phyloP scores from a whole-genome alignment of 306 rosid species.

The Ziziphus jujuba region DNA sequence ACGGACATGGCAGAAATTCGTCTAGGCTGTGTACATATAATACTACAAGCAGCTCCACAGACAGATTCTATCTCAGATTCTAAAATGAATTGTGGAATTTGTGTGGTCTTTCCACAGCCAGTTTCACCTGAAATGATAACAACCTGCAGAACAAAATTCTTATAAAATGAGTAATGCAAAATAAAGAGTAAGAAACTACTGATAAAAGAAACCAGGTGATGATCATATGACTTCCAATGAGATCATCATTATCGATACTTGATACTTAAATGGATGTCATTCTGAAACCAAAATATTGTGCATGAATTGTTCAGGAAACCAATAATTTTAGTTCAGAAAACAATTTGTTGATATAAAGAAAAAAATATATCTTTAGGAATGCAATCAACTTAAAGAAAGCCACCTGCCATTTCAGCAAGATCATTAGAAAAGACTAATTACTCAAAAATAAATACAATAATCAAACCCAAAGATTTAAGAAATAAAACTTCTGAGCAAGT shows the following conservation, averaged over 20 bases:
- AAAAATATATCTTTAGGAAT: too few species aligned
- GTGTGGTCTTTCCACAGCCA: constrained; percentile 99
- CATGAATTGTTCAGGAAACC: not conserved
- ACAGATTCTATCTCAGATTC: constrained; percentile 80
- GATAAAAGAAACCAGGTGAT: not conserved
- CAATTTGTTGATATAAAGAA: not conserved
- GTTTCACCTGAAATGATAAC: constrained; percentile 89
- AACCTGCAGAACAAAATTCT: constrained; percentile 50
- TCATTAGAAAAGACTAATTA: too few species aligned
- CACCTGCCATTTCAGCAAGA: not conserved
- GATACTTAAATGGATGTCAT: not conserved
- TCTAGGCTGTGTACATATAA: constrained; percentile 96
- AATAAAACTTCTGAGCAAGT: not conserved
- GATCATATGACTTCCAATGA: not conserved
- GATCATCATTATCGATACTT: not conserved
- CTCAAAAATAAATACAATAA: constrained; percentile 3
- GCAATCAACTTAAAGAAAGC: not conserved
- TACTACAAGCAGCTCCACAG: constrained; percentile 75
- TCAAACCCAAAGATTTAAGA: not conserved
- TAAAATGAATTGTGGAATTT: constrained; percentile 93
- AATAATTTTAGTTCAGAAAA: not conserved
- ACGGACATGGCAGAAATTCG: constrained; percentile 96
- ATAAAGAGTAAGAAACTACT: not conserved
- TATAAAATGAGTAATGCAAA: not conserved
- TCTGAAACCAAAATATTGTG: not conserved